These are phyloP conservation scores for Fusarium udum DNA, from an alignment of 2,329 filamentous ascomycete species.

Conservation along the genomic window DNA sequence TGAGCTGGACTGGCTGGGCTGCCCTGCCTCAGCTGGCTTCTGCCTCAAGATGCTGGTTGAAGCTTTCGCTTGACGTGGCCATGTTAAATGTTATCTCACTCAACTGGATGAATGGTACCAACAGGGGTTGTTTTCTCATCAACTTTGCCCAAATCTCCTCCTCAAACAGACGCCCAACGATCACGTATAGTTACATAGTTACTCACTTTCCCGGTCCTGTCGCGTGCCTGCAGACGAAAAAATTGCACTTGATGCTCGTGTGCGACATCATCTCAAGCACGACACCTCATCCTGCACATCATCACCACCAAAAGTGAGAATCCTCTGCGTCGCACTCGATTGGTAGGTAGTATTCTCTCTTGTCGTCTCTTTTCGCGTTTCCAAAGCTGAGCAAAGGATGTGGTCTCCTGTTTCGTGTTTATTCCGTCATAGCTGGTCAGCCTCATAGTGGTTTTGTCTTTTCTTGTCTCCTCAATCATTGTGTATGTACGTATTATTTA, in stretches of 20 bases:
- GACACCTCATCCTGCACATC: conserved; percentile 40
- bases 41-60: not conserved
- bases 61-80: conserved; percentile 20
- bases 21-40: conserved; percentile 23
- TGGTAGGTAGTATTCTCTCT: conserved; percentile 5
- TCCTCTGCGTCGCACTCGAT: conserved; percentile 9
- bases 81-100: conserved; percentile 23
- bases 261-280: conserved; percentile 35
- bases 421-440: conserved; percentile 25
- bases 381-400: not conserved
- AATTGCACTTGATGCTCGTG: conserved; percentile 25
- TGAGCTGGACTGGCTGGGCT: not conserved
- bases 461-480: conserved; percentile 31
- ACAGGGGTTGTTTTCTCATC: conserved; percentile 23
- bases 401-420: conserved; percentile 12
- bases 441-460: conserved; percentile 40
- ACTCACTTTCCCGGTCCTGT: conserved; percentile 7
- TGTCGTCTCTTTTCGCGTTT: conserved; percentile 32
- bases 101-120: not conserved
- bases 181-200: not conserved
- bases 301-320: conserved; percentile 25
- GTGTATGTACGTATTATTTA: not conserved
- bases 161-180: conserved; percentile 7
- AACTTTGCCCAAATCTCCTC: conserved; percentile 1
- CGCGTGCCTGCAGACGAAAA: conserved; percentile 27